These are phyloP conservation scores for Dioscorea alata DNA, from an alignment of 106 monocot genomes.

Conservation along the genomic window DNA sequence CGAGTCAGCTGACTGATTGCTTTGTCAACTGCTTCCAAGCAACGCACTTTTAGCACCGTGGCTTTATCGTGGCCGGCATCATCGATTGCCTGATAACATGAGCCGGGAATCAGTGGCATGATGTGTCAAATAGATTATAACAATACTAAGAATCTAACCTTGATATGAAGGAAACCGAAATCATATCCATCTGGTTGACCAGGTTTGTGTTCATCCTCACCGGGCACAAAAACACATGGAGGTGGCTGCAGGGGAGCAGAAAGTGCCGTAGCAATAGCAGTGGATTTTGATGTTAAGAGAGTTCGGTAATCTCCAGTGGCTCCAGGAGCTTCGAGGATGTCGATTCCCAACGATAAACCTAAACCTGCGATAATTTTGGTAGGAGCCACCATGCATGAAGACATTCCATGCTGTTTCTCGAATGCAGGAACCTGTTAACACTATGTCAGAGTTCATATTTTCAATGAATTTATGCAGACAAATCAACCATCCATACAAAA, in stretches of 20 bases:
- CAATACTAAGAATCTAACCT: conserved; percentile 31
- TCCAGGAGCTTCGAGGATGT: conserved; percentile 94
- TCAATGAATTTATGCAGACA: too few species aligned
- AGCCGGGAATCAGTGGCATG: too few species aligned
- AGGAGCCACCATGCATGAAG: conserved; percentile 96
- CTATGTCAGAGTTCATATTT: neutral
- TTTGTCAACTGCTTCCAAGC: conserved; percentile 78
- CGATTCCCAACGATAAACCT: conserved; percentile 83
- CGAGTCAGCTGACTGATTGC: conserved; percentile 69
- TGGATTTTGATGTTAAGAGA: conserved; percentile 78
- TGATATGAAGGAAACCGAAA: conserved; percentile 96
- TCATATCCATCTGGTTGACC: conserved; percentile 74
- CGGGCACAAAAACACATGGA: conserved; percentile 80
- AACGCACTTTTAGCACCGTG: conserved; percentile 62
- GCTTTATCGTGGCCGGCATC: conserved; percentile 98
- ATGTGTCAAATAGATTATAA: too few species aligned
- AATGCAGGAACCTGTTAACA: conserved; percentile 67
- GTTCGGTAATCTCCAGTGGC: conserved; percentile 98
- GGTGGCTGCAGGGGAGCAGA: conserved; percentile 72
- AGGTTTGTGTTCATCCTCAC: conserved; percentile 69
- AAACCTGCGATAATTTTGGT: conserved; percentile 98
- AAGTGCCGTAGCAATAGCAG: conserved; percentile 81
- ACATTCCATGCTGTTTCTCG: conserved; percentile 60
- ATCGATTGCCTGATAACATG: conserved; percentile 66
- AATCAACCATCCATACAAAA: too few species aligned